A percentile compares a stretch with the other conserved stretches of the same genome.
phyloP scores from a whole-genome alignment of 352 stramenopile genomes.

The Globisporangium radiosum region DNA sequence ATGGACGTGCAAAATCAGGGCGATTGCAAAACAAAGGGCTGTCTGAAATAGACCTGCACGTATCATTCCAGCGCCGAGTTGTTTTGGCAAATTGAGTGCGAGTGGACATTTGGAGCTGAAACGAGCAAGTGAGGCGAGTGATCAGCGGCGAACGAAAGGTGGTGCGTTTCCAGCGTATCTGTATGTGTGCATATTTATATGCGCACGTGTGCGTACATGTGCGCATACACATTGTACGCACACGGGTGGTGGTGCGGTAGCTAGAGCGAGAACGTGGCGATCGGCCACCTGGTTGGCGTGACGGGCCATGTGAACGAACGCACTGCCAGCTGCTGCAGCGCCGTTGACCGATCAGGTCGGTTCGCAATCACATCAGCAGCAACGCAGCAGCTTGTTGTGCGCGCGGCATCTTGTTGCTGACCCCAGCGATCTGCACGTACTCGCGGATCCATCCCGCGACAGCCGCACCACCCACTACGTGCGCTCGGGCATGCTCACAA shows the following conservation, averaged over 20 bases:
- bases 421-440: too few species aligned
- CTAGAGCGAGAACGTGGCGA: not conserved
- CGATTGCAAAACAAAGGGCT: too few species aligned
- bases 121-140: not conserved
- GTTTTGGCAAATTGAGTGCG: not conserved
- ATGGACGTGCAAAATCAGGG: too few species aligned
- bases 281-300: not conserved
- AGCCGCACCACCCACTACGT: too few species aligned
- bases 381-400: too few species aligned
- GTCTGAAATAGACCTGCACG: not conserved
- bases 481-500: too few species aligned
- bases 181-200: not conserved
- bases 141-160: not conserved
- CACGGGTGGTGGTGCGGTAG: not conserved
- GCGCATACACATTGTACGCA: not conserved
- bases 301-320: too few species aligned
- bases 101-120: too few species aligned
- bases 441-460: too few species aligned
- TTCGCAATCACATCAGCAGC: too few species aligned
- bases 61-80: not conserved
- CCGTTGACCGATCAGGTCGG: too few species aligned
- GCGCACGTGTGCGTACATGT: not conserved
- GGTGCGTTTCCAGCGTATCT: not conserved
- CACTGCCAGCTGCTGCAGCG: not conserved
- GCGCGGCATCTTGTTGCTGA: too few species aligned